phyloP scores from a whole-genome alignment of 2,329 filamentous ascomycete species.

The Fusarium solani-melongenae region DNA sequence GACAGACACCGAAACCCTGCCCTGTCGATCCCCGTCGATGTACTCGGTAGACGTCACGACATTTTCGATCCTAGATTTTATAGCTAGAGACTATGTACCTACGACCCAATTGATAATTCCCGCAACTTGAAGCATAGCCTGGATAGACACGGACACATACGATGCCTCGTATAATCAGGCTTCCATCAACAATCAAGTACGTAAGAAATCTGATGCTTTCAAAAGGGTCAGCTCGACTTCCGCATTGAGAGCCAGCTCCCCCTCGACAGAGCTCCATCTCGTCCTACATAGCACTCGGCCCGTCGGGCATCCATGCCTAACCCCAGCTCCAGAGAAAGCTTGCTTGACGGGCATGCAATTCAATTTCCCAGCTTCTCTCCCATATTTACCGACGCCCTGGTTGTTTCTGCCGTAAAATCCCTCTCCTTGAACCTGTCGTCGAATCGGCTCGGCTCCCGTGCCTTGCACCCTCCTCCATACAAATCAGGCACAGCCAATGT shows the following conservation, averaged over 20 bases:
- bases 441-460: conserved; percentile 1
- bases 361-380: not conserved
- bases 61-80: not conserved
- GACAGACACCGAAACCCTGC: conserved; percentile 18
- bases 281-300: conserved; percentile 5
- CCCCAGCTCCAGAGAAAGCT: not conserved
- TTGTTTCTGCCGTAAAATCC: not conserved
- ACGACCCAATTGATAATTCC: not conserved
- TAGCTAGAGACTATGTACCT: not conserved
- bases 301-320: conserved; percentile 22
- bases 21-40: not conserved
- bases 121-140: not conserved
- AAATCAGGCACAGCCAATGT: not conserved
- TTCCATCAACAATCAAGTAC: not conserved
- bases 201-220: not conserved
- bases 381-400: not conserved
- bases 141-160: not conserved
- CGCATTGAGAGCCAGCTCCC: not conserved
- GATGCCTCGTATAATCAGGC: not conserved
- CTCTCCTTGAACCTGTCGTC: not conserved
- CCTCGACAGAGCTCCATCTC: conserved; percentile 1
- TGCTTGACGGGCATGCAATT: not conserved
- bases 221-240: not conserved
- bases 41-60: not conserved
- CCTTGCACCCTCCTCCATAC: not conserved